Base-by-base conservation (phyloP, 2,329 filamentous ascomycete genomes). In the Fusarium napiforme region DNA sequence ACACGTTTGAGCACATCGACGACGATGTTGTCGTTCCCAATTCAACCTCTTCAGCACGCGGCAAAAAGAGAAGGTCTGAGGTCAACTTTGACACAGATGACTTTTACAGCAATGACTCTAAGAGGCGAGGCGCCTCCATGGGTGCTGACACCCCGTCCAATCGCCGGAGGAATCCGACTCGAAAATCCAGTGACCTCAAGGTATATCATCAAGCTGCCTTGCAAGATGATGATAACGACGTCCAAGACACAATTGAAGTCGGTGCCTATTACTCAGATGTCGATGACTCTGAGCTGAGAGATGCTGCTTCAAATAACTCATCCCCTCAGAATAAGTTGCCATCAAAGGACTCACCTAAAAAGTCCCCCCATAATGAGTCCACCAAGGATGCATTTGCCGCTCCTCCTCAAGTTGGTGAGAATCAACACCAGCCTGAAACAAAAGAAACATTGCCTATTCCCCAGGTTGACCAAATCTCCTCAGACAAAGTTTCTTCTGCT, bases 231-330 rank as follows among this genome's bases (percentile, higher is more conserved):
- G 84, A 86, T 66, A 85, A 85, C 34, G 85, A 88, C 47, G 86
- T 89, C 34, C 85, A 88, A 76, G 88, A 90, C 76, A 89, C 87
- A 19, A 90, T 90, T 67, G 85, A 89, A 75, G 88, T 89, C 55
- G 86, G 87, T 52, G 85, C 86, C 45, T 80, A 78, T 37, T 79
- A 78, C 46, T 80, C 81, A 34, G 81, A 82, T 56, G 65, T 77
- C 57, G 79, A 79, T 47, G 79, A 80, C 46, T 79, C 79, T 30
- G 81, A 81, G 36, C 59, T 74, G 26, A 74, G 68, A 46, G 76
- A 73, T 16, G 62, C 68, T 50, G 73, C 73, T 55, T 79, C 79
- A 55, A 78, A 79, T 64, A 67, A 72, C 66, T 81, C 80, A 49
- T 81, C 80, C 11, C 72, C 79, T 40, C 71, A 73, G 36, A 74